A percentile compares a stretch with the other conserved stretches of the same genome.
phyloP scores from a whole-genome alignment of 2,329 filamentous ascomycete genomes.

The Simplicillium aogashimaense region DNA sequence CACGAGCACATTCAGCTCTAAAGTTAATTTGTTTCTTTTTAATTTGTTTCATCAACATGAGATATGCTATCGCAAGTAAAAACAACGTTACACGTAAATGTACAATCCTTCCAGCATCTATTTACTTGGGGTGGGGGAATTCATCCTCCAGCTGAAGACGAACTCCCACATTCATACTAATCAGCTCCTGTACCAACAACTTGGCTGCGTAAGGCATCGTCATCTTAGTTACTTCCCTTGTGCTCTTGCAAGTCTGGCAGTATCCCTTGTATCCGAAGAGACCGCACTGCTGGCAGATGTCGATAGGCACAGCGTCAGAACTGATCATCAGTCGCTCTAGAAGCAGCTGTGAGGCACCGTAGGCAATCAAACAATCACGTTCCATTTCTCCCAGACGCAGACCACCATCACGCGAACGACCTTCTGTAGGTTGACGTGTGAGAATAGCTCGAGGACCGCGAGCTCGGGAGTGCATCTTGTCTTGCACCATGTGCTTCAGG shows the following conservation, averaged over 20 bases:
- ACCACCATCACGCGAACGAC: conserved; percentile 84
- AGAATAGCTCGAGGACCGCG: conserved; percentile 85
- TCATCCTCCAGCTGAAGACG: conserved; percentile 85
- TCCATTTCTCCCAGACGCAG: conserved; percentile 97
- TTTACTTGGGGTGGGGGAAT: conserved; percentile 58
- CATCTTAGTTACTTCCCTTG: conserved; percentile 78
- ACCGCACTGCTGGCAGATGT: conserved; percentile 89
- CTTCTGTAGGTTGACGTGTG: conserved; percentile 92
- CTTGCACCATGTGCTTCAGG: conserved; percentile 99
- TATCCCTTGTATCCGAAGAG: conserved; percentile 93
- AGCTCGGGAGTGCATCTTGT: conserved; percentile 97
- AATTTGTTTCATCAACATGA: neutral
- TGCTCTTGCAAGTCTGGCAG: conserved; percentile 87
- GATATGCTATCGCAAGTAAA: neutral
- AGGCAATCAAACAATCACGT: conserved; percentile 93
- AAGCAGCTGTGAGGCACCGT: conserved; percentile 85
- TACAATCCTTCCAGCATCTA: neutral
- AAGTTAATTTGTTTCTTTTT: no score
- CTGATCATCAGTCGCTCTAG: conserved; percentile 91
- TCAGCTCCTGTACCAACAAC: conserved; percentile 86
- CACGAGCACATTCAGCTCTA: no score
- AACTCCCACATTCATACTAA: conserved; percentile 98
- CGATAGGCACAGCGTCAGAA: conserved; percentile 81
- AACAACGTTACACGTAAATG: conserved; percentile 4
- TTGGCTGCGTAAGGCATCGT: conserved; percentile 97